Evolutionary conservation across 1,139 yeast species (phyloP).

Genomic region (Scheffersomyces titani): DNA sequence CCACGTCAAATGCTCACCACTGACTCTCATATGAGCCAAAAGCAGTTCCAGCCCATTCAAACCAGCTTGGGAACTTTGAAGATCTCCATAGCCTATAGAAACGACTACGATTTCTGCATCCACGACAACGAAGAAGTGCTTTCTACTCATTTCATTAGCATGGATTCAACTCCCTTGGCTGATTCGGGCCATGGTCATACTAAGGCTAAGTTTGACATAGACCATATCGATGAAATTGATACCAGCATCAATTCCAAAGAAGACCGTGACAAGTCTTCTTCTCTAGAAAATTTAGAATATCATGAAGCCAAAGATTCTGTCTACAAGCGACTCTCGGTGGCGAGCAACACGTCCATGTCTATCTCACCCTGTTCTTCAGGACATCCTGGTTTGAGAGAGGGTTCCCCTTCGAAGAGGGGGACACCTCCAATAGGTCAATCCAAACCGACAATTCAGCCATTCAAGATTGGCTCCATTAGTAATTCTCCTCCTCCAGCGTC

Average conservation of each 20-base stretch:
- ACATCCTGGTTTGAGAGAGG: slow-evolving; percentile 5
- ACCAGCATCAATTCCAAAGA: neutral
- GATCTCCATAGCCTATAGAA: slow-evolving; percentile 77
- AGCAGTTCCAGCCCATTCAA: slow-evolving; percentile 64
- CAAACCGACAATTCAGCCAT: slow-evolving; percentile 53
- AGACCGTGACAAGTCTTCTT: neutral
- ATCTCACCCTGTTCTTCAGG: slow-evolving; percentile 32
- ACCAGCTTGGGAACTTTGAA: slow-evolving; percentile 75
- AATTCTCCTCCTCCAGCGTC: slow-evolving; percentile 44
- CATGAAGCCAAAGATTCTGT: neutral
- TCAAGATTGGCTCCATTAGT: slow-evolving; percentile 62
- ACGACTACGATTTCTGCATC: slow-evolving; percentile 65
- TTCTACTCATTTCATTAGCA: slow-evolving; percentile 56
- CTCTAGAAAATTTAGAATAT: neutral
- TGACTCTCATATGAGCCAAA: slow-evolving; percentile 59
- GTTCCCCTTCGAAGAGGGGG: slow-evolving; percentile 12
- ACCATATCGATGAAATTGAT: neutral
- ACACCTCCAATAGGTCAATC: slow-evolving; percentile 19
- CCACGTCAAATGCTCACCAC: slow-evolving; percentile 41
- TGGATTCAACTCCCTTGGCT: slow-evolving; percentile 31
- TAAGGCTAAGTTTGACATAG: neutral
- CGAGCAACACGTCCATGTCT: slow-evolving; percentile 23
- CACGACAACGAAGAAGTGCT: slow-evolving; percentile 67
- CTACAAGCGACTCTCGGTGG: slow-evolving; percentile 13
- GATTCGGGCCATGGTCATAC: neutral